Evolutionary conservation across 176 grass and related monocot species (phyloP).

Genomic region (Stipa capillata): DNA sequence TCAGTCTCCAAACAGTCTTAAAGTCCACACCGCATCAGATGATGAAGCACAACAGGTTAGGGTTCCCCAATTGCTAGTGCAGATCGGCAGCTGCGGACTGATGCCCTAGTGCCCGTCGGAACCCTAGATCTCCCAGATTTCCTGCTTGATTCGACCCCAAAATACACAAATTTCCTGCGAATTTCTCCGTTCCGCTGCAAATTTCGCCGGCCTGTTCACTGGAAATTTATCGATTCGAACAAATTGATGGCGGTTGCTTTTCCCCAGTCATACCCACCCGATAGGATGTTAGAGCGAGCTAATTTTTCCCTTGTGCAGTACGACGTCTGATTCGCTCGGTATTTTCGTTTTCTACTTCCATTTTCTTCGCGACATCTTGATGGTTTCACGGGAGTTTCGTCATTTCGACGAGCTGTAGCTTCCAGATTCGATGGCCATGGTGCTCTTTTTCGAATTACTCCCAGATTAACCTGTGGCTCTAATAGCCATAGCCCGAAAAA

Average conservation of each 20-base stretch:
- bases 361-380: neutral
- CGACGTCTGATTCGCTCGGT: neutral
- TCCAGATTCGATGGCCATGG: conserved; percentile 13
- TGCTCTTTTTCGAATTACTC: neutral
- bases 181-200: neutral
- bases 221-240: neutral
- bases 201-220: neutral
- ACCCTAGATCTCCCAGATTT: neutral
- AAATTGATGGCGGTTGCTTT: neutral
- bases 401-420: neutral
- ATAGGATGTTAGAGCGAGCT: neutral
- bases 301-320: neutral
- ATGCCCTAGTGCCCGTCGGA: no score
- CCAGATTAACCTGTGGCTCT: conserved; percentile 11
- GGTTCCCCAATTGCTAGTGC: neutral
- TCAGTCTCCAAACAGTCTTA: neutral
- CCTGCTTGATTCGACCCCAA: neutral
- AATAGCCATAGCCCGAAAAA: conserved; percentile 1
- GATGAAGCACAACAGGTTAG: neutral
- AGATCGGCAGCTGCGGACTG: neutral
- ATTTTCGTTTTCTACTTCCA: neutral
- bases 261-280: neutral
- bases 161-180: neutral
- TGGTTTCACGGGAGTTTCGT: neutral
- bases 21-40: neutral